These are phyloP conservation scores for Diaporthe citri DNA, from an alignment of 2,329 filamentous ascomycete species.

Conservation along the genomic window DNA sequence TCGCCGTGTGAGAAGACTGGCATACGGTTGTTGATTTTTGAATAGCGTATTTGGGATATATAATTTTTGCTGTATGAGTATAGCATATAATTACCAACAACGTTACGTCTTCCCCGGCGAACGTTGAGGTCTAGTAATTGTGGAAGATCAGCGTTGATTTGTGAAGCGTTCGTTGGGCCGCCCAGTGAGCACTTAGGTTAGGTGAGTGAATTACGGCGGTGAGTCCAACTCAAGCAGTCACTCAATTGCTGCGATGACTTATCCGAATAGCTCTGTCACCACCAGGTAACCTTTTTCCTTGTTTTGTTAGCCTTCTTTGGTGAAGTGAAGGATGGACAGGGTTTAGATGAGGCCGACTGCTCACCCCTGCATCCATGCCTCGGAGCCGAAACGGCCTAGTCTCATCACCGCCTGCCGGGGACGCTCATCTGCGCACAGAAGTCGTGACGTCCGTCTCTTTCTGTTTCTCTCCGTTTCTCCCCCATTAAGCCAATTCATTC, in stretches of 20 bases:
- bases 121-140: neutral
- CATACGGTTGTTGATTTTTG: neutral
- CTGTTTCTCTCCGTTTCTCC: neutral
- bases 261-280: too few relatives aligned
- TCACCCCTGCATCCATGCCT: neutral
- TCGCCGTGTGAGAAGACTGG: neutral
- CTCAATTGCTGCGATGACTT: too few relatives aligned
- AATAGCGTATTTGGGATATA: too few relatives aligned
- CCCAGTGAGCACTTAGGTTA: too few relatives aligned
- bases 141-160: neutral
- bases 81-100: fast-evolving
- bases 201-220: too few relatives aligned
- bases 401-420: neutral
- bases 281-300: neutral
- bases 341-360: neutral
- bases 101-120: too few relatives aligned
- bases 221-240: neutral
- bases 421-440: conserved; percentile 30
- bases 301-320: neutral
- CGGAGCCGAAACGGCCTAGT: conserved; percentile 30
- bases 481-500: neutral
- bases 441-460: neutral
- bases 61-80: too few relatives aligned
- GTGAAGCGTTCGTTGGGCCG: neutral
- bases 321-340: neutral